These are phyloP conservation scores for Salvia rosmarinus DNA, from an alignment of 257 asterid species.

Conservation along the genomic window DNA sequence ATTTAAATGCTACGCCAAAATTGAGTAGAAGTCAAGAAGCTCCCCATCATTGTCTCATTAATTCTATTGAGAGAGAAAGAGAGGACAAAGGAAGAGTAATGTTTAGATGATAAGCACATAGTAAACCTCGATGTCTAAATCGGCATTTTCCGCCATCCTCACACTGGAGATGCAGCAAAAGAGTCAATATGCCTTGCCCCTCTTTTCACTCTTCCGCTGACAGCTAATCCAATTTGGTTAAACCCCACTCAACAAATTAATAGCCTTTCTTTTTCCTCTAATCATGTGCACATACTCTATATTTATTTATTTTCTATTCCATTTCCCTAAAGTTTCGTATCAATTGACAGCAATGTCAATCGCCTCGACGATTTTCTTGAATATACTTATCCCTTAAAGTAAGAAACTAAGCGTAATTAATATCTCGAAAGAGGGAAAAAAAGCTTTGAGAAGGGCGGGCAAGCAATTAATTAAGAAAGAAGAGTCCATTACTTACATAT, in stretches of 20 bases:
- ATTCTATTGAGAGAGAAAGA: not conserved
- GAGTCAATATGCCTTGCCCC: conserved; percentile 70
- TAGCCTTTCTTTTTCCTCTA: conserved; percentile 12
- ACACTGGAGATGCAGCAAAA: conserved; percentile 39
- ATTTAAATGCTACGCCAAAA: conserved; percentile 1
- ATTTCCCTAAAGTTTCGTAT: conserved; percentile 26
- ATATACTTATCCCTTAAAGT: not conserved
- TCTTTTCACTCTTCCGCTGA: conserved; percentile 56
- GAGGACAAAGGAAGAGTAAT: conserved; percentile 19
- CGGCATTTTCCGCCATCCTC: conserved; percentile 35
- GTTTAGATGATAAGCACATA: conserved; percentile 35
- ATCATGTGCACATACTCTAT: conserved; percentile 40
- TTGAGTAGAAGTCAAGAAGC: conserved; percentile 13
- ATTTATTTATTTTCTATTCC: not conserved
- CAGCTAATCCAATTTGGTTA: conserved; percentile 50
- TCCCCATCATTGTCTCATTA: conserved; percentile 9
- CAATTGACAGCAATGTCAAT: conserved; percentile 19
- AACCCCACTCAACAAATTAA: conserved; percentile 38
- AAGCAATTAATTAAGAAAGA: not conserved
- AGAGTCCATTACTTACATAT: not conserved
- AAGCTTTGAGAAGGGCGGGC: not conserved
- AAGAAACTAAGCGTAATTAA: not conserved
- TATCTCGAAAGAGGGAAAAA: not conserved
- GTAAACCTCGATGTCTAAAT: conserved; percentile 37
- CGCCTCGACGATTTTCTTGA: not conserved